Base-by-base conservation (phyloP, 2,329 filamentous ascomycete species). In the Capronia americana region DNA sequence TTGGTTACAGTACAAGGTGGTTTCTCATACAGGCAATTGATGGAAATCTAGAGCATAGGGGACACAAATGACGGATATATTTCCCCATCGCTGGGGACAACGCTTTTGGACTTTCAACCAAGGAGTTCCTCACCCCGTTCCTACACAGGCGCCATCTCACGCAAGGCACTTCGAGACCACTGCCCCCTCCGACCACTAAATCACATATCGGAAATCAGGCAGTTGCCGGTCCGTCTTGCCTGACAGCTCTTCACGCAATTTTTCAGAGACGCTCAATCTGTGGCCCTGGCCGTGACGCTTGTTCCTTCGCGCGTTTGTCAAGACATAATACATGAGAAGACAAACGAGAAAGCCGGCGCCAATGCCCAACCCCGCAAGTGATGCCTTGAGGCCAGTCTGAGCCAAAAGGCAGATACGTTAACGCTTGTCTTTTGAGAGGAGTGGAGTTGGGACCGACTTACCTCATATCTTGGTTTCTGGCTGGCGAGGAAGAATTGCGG, bases 401-500 rank as follows among this genome's bases (percentile, higher is more conserved):
- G 44, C 12, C 26, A 41, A 12, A 8, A 28, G 4, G 56, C 8
- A 20, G 32, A 34, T 34, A 77, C 77, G 3, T 75, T 75, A 50
- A 77, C 62, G 10, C 61, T 77, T 77, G n/a, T 30, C 17, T 28
- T 41, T n/a, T 12, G n/a, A 54, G 30, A 24, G 24, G 7, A 41
- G 8, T 32, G 17, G 30, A n/a, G 30, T 8, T 14, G 24, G 26
- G 23, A 5, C 24, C 12, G 17, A 64, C 65, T 46, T 67, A 67
- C 65, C 61, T 80, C 79, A 72, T 85, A 86, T 3, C 79, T 75
- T 1, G 83, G 83, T 14, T 78, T 79, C 71, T 86, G 82, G 24
- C 74, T 79, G 1, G 76, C 73, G 51, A 80, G 82, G 70, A 86
- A 85, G 0, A 82, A 87, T 73, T 84, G 82, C 12, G 82, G 82